These are phyloP conservation scores for Kodamaea nitidulidarum DNA, from an alignment of 805 yeast species.

Conservation along the genomic window DNA sequence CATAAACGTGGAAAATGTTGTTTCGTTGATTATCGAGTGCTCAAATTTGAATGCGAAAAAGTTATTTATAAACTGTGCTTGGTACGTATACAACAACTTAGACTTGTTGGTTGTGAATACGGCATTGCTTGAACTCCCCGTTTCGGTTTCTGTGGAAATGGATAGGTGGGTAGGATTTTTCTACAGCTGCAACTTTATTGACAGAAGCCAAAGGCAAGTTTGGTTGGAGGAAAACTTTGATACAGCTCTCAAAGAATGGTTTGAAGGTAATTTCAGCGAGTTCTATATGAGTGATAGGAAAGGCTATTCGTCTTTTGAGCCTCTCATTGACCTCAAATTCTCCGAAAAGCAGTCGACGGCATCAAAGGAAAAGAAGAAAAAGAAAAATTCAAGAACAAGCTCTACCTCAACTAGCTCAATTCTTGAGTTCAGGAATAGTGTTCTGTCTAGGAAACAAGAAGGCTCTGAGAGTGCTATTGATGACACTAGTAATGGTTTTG, in stretches of 20 bases:
- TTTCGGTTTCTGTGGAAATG: constrained; percentile 21
- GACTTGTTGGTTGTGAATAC: constrained; percentile 55
- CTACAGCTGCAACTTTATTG: constrained; percentile 21
- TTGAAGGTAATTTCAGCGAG: constrained; percentile 26
- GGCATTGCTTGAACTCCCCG: constrained; percentile 24
- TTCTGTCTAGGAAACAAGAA: constrained; percentile 14
- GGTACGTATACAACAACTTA: constrained; percentile 65
- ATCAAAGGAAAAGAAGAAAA: constrained; percentile 16
- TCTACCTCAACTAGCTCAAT: constrained; percentile 20
- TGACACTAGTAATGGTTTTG: constrained; percentile 23
- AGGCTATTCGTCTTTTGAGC: constrained; percentile 32
- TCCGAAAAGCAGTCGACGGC: constrained; percentile 12
- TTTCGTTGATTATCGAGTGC: constrained; percentile 52
- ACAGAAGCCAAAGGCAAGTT: not conserved
- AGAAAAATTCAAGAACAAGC: constrained; percentile 22
- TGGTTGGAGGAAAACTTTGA: constrained; percentile 22
- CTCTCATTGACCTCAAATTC: constrained; percentile 30
- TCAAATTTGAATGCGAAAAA: constrained; percentile 48
- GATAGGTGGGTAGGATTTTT: constrained; percentile 28
- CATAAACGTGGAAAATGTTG: constrained; percentile 57
- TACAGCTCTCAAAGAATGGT: constrained; percentile 16
- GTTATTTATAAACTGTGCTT: constrained; percentile 56
- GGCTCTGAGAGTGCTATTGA: constrained; percentile 17
- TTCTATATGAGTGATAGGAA: constrained; percentile 31
- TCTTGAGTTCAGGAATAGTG: constrained; percentile 22